Evolutionary conservation across 2,329 filamentous ascomycete species (phyloP), one percentile per base, ranked within the genome.

Genomic region (Fusarium pseudonygamai): DNA sequence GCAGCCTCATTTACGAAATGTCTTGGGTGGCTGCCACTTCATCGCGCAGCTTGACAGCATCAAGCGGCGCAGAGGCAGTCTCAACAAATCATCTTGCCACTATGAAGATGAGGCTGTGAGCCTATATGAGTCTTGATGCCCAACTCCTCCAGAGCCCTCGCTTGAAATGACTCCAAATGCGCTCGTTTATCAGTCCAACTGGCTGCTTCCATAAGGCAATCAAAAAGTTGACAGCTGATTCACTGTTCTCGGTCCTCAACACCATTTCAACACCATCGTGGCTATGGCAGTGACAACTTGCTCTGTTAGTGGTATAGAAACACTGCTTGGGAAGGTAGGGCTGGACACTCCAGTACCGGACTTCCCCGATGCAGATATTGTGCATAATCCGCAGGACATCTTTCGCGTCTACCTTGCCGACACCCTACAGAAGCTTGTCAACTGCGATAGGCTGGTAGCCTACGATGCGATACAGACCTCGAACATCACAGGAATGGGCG

Each of bases 401-500:
- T 78, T 78, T 11, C 72, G 76, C 3, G 75, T 65, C 0, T 78
- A 78, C 20, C 71, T 78, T 0, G 77, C 77, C 57, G 77, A 78
- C 3, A 75, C 16, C 0, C 5, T 78, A 0, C 68, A 77, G 46
- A 77, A 67, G 14, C 64, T 78, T n/a, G 42, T 77, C 0, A 7
- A 67, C 1, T 78, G 77, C 32, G 77, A 78, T 30, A 57, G 58
- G 18, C 9, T 56, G 37, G 42, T 77, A 7, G 77, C 77, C 20
- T 78, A 78, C 10, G 77, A 78, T 64, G 77, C 77, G 0, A 78
- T 79, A 7, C 77, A 79, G 36, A 71, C 71, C 0, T 76, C 77
- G 5, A 79, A 79, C 24, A 56, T 74, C 3, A 78, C 77, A 0
- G 77, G 77, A 0, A 71, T 69, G 64, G 77, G 77, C 0, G 77